These are phyloP conservation scores for Nidularia pulvinata DNA, from an alignment of 768 basidiomycete genomes.

Conservation along the genomic window DNA sequence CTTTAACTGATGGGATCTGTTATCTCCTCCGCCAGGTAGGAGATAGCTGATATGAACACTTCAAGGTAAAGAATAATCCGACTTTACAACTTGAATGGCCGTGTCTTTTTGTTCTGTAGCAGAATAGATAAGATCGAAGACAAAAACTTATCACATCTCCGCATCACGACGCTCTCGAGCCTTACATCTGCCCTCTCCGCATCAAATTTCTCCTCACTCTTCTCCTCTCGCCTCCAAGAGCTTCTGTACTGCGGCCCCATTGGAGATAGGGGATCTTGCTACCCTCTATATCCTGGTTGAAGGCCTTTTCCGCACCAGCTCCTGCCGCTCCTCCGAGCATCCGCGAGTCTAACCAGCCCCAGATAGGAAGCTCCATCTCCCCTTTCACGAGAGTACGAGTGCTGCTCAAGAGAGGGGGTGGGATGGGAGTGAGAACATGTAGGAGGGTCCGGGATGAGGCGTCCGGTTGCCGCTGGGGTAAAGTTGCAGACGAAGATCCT, in stretches of 20 bases:
- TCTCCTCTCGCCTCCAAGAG: constrained; percentile 66
- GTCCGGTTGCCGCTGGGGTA: not conserved
- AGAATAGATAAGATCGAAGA: no score
- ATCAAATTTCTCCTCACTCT: constrained; percentile 85
- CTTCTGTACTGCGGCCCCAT: constrained; percentile 69
- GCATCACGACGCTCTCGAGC: no score
- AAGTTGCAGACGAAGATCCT: not conserved
- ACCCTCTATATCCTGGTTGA: constrained; percentile 35
- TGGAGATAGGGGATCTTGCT: constrained; percentile 75
- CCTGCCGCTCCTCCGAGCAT: constrained; percentile 8
- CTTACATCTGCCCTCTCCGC: constrained; percentile 73
- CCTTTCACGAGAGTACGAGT: constrained; percentile 73
- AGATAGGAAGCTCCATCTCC: constrained; percentile 84
- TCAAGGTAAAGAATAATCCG: no score
- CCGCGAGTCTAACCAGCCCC: constrained; percentile 82
- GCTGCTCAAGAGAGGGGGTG: constrained; percentile 38
- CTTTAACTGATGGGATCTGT: no score
- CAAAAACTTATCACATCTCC: no score
- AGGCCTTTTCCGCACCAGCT: constrained; percentile 31
- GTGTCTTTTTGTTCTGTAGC: no score
- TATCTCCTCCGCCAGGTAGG: no score
- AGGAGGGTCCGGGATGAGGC: constrained; percentile 30
- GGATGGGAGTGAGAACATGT: constrained; percentile 84
- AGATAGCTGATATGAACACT: no score
- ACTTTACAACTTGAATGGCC: no score